phyloP scores from a whole-genome alignment of 108 stramenopile species.

The Parmales sp. region DNA sequence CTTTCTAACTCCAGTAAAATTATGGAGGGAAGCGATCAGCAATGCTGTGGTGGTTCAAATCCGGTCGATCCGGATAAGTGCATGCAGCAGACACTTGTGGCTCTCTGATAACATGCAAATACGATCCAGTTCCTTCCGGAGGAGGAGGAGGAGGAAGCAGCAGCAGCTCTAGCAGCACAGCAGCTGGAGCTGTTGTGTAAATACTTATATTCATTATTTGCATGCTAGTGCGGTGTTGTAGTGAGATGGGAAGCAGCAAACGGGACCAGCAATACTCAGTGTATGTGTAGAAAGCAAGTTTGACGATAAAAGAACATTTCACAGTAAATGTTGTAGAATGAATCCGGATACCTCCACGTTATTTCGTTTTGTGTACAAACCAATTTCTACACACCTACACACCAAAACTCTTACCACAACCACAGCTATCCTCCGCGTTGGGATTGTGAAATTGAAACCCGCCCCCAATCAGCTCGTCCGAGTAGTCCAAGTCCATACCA shows the following conservation, averaged over 20 bases:
- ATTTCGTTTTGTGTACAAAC: not conserved
- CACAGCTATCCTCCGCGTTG: conserved; percentile 90
- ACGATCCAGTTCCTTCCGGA: too few relatives aligned
- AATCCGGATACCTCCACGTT: not conserved
- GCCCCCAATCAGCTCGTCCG: conserved; percentile 87
- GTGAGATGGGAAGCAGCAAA: not conserved
- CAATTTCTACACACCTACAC: conserved; percentile 38
- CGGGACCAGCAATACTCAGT: not conserved
- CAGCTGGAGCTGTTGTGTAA: not conserved
- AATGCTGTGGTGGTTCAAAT: too few relatives aligned
- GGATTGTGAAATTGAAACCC: conserved; percentile 93
- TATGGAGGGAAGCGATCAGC: too few relatives aligned
- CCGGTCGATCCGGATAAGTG: too few relatives aligned
- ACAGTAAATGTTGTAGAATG: not conserved
- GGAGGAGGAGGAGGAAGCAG: not conserved
- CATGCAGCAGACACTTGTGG: too few relatives aligned
- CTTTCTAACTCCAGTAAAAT: too few relatives aligned
- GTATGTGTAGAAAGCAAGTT: not conserved
- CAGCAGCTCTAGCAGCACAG: not conserved
- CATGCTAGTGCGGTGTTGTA: not conserved
- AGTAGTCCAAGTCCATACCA: conserved; percentile 89
- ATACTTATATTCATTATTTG: not conserved
- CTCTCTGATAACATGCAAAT: too few relatives aligned
- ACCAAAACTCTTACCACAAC: conserved; percentile 88
- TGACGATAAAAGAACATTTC: not conserved